A percentile compares a stretch with the other conserved stretches of the same genome.
These are phyloP conservation scores for Fusarium continuum DNA, from an alignment of 2,329 filamentous ascomycete species.

Conservation along the genomic window DNA sequence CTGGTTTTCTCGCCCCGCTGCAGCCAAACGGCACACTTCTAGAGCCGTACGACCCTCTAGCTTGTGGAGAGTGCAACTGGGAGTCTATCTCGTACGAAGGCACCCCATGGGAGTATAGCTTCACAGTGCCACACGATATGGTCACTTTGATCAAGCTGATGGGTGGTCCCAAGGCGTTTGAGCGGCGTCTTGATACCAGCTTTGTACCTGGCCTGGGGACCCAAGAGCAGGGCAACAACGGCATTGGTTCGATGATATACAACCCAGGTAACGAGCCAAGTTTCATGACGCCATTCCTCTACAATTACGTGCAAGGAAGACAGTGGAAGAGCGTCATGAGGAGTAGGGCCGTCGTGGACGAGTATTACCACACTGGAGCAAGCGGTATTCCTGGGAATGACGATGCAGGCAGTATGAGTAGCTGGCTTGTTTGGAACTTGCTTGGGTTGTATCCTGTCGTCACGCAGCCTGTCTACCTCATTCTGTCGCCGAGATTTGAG, in stretches of 20 bases:
- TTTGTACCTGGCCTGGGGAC: slow-evolving; percentile 54
- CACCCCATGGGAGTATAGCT: slow-evolving; percentile 59
- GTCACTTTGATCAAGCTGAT: slow-evolving; percentile 58
- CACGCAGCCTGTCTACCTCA: slow-evolving; percentile 64
- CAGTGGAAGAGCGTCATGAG: slow-evolving; percentile 62
- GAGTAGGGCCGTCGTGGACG: slow-evolving; percentile 58
- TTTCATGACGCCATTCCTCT: slow-evolving; percentile 65
- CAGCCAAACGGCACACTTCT: slow-evolving; percentile 41
- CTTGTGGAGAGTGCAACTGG: slow-evolving; percentile 59
- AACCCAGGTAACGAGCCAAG: slow-evolving; percentile 66
- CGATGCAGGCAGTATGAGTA: slow-evolving; percentile 68
- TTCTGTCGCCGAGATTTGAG: slow-evolving; percentile 60
- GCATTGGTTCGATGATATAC: slow-evolving; percentile 56
- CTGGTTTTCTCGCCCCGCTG: slow-evolving; percentile 66
- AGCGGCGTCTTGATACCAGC: slow-evolving; percentile 56
- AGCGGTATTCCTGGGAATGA: slow-evolving; percentile 65
- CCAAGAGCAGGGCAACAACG: slow-evolving; percentile 57
- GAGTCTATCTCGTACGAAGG: slow-evolving; percentile 56
- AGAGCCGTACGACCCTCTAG: slow-evolving; percentile 56
- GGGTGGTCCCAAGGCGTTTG: slow-evolving; percentile 61
- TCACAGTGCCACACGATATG: slow-evolving; percentile 68
- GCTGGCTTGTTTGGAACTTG: slow-evolving; percentile 66
- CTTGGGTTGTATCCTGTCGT: slow-evolving; percentile 62
- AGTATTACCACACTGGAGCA: slow-evolving; percentile 51
- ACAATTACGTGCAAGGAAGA: slow-evolving; percentile 59